A percentile compares a stretch with the other conserved stretches of the same genome.
Evolutionary conservation across 179 eudicot genomes (phyloP).

Genomic region (Beta corolliflora): DNA sequence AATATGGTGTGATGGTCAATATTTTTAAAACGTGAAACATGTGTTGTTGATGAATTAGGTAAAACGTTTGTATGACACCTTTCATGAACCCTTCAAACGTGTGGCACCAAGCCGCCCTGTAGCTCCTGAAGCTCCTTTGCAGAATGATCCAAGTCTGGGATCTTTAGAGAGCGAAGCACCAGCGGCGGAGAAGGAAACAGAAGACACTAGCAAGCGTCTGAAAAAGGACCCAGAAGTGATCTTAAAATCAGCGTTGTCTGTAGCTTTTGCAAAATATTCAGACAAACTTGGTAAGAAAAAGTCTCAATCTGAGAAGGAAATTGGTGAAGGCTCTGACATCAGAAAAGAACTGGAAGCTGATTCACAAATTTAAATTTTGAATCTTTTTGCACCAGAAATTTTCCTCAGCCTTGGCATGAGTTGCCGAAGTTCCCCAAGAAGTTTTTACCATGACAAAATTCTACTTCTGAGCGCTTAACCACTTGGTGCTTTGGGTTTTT

Average conservation of each 20-base stretch:
- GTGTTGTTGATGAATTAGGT: constrained; percentile 51
- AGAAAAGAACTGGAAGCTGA: constrained; percentile 31
- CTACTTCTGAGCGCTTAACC: background rate
- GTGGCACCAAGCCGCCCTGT: constrained; percentile 45
- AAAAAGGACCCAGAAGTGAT: constrained; percentile 59
- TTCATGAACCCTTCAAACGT: constrained; percentile 93
- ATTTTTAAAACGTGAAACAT: background rate
- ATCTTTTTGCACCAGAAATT: background rate
- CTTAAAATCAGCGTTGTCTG: constrained; percentile 68
- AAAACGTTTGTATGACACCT: constrained; percentile 82
- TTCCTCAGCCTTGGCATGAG: background rate
- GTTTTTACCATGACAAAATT: background rate
- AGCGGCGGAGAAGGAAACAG: constrained; percentile 40
- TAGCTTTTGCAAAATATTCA: constrained; percentile 69
- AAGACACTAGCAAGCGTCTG: constrained; percentile 46
- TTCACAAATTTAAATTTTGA: constrained; percentile 18
- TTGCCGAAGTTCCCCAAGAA: background rate
- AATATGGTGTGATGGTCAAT: background rate
- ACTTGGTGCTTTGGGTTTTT: background rate
- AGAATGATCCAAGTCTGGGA: constrained; percentile 27
- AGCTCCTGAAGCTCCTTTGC: constrained; percentile 44
- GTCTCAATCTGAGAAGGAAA: constrained; percentile 29
- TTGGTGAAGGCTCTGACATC: constrained; percentile 30
- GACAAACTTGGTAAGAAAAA: constrained; percentile 45
- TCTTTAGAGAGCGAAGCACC: constrained; percentile 37